phyloP scores from a whole-genome alignment of 2,329 filamentous ascomycete genomes.

The Dactylellina drechsleri region DNA sequence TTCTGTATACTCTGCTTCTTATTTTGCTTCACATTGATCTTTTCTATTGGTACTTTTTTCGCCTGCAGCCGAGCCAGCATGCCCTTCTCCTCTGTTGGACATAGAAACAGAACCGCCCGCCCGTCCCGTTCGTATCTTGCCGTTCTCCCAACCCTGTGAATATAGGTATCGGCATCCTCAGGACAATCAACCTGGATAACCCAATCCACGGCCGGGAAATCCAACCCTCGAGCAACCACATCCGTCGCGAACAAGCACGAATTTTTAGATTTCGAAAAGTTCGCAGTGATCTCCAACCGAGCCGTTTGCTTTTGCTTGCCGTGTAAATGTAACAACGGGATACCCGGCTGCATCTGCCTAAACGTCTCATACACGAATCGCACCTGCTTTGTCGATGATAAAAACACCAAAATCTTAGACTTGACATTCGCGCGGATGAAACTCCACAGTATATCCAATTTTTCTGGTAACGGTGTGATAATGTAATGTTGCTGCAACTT shows the following conservation, averaged over 20 bases:
- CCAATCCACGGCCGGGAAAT: conserved; percentile 97
- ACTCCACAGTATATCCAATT: conserved; percentile 89
- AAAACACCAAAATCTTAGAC: conserved; percentile 92
- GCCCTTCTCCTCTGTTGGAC: conserved; percentile 90
- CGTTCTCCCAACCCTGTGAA: conserved; percentile 92
- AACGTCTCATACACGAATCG: conserved; percentile 95
- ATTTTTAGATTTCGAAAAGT: conserved; percentile 81
- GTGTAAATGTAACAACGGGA: conserved; percentile 89
- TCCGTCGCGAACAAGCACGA: conserved; percentile 95
- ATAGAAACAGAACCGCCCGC: conserved; percentile 86
- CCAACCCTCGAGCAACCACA: conserved; percentile 89
- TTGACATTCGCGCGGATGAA: conserved; percentile 93
- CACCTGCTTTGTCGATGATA: conserved; percentile 95
- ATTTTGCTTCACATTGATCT: conserved; percentile 85
- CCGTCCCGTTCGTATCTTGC: conserved; percentile 92
- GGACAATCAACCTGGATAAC: conserved; percentile 98
- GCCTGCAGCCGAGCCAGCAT: conserved; percentile 86
- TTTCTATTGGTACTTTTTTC: conserved; percentile 88
- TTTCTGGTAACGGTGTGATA: conserved; percentile 83
- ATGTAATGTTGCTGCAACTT: conserved; percentile 92
- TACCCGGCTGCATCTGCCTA: conserved; percentile 90
- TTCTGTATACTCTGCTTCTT: conserved; percentile 88
- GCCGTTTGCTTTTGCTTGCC: conserved; percentile 92
- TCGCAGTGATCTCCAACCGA: conserved; percentile 84
- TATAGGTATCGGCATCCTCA: conserved; percentile 96